Percentiles rank a stretch among this genome's conserved stretches.
These are phyloP conservation scores for Agarophyton chilense DNA, from an alignment of 23 red algal species.

Conservation along the genomic window DNA sequence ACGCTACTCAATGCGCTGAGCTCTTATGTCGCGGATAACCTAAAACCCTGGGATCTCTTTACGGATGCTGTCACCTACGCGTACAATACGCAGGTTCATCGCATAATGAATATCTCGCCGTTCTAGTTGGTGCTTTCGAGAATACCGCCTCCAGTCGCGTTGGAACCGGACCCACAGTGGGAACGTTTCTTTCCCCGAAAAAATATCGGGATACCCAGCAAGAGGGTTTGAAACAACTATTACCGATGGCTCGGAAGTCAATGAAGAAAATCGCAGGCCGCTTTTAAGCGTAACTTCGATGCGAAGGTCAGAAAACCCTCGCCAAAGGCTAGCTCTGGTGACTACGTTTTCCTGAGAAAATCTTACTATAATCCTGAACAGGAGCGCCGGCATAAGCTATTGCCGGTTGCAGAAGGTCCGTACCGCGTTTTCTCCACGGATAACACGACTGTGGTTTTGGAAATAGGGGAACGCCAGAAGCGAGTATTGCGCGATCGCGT, in stretches of 20 bases:
- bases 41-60: not conserved
- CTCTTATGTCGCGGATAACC: not conserved
- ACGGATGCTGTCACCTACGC: slow-evolving; percentile 11
- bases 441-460: not conserved
- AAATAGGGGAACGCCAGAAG: not conserved
- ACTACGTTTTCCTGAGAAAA: not conserved
- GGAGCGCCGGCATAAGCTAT: slow-evolving; percentile 15
- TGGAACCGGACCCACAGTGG: not conserved
- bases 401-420: slow-evolving; percentile 1
- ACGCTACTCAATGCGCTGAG: not conserved
- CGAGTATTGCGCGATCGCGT: not conserved
- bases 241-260: not conserved
- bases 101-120: not conserved
- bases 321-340: not conserved
- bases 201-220: not conserved
- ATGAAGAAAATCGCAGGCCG: not conserved
- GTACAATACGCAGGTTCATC: slow-evolving; percentile 18
- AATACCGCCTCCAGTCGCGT: not conserved
- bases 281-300: not conserved
- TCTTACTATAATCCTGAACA: not conserved
- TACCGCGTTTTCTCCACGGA: not conserved
- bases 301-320: not conserved
- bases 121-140: slow-evolving; percentile 18
- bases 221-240: not conserved
- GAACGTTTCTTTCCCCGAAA: not conserved